Percentiles rank a stretch among this genome's conserved stretches.
Conservation (phyloP, 1,284 basidiomycete species). For the Farysia itapuensis region DNA sequence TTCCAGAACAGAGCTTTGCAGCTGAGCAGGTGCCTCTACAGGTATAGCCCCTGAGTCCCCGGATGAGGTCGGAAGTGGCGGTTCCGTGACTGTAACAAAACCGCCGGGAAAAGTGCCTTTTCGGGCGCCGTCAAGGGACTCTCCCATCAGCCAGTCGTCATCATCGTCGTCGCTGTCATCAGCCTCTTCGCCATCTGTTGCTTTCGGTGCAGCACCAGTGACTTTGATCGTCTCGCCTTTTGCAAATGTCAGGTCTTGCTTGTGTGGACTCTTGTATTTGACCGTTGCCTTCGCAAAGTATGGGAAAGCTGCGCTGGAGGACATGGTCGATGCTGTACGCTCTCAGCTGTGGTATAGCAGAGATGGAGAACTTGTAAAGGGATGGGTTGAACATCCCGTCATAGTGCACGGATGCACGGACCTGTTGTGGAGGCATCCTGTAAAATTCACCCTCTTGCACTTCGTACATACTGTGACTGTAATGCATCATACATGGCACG, state of each 20-base stretch:
- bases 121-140: constrained; percentile 41
- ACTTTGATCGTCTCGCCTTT: constrained; percentile 57
- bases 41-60: constrained; percentile 18
- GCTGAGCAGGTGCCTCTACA: constrained; percentile 5
- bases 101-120: constrained; percentile 58
- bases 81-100: constrained; percentile 46
- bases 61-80: constrained; percentile 25
- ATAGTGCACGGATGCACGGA: too few relatives aligned
- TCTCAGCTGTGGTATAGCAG: too few relatives aligned
- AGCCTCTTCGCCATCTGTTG: constrained; percentile 29
- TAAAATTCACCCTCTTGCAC: too few relatives aligned
- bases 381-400: too few relatives aligned
- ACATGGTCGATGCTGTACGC: too few relatives aligned
- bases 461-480: too few relatives aligned
- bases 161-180: constrained; percentile 59
- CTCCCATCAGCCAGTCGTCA: constrained; percentile 60
- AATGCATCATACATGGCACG: too few relatives aligned
- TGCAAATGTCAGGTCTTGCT: constrained; percentile 53
- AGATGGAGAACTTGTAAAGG: too few relatives aligned
- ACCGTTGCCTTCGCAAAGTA: constrained; percentile 45
- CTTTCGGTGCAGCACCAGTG: constrained; percentile 40
- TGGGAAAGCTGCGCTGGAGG: constrained; percentile 14
- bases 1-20: constrained; percentile 12
- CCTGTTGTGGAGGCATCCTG: too few relatives aligned
- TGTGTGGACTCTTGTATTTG: constrained; percentile 54